Conservation (phyloP, 345 rosid species). For the Garcia nutans region DNA sequence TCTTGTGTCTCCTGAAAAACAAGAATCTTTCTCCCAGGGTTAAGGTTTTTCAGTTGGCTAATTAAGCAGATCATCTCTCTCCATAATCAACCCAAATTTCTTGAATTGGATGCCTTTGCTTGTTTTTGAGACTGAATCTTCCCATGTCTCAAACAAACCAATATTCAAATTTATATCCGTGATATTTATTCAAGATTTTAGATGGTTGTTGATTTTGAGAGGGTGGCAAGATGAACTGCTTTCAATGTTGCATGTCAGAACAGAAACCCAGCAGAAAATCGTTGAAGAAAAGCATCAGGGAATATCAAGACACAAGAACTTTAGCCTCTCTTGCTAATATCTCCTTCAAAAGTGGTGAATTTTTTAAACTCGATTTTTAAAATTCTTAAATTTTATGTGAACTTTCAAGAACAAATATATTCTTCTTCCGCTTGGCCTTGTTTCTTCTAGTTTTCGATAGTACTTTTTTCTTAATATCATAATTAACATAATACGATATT, state of each 20-base stretch:
- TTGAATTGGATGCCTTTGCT: neutral
- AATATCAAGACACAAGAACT: constrained; percentile 50
- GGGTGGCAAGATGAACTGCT: constrained; percentile 46
- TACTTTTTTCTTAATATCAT: neutral
- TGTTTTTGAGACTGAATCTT: neutral
- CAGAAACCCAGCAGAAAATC: constrained; percentile 46
- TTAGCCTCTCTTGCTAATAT: constrained; percentile 63
- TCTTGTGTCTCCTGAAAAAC: constrained; percentile 20
- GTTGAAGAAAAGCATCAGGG: constrained; percentile 57
- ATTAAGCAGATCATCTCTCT: constrained; percentile 11
- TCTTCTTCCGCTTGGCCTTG: neutral
- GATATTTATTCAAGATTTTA: constrained; percentile 20
- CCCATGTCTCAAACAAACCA: neutral
- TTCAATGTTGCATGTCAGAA: constrained; percentile 56
- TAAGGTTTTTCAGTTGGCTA: constrained; percentile 12
- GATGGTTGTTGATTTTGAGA: constrained; percentile 30
- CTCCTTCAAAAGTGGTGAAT: constrained; percentile 73
- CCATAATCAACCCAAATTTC: constrained; percentile 1
- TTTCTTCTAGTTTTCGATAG: neutral
- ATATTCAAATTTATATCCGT: neutral
- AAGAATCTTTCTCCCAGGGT: constrained; percentile 6
- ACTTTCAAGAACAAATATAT: neutral
- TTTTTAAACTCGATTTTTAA: neutral
- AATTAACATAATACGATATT: too few relatives aligned
- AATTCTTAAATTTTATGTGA: neutral